Conservation (phyloP, 441 rosid genomes). For the Corymbia citriodora region DNA sequence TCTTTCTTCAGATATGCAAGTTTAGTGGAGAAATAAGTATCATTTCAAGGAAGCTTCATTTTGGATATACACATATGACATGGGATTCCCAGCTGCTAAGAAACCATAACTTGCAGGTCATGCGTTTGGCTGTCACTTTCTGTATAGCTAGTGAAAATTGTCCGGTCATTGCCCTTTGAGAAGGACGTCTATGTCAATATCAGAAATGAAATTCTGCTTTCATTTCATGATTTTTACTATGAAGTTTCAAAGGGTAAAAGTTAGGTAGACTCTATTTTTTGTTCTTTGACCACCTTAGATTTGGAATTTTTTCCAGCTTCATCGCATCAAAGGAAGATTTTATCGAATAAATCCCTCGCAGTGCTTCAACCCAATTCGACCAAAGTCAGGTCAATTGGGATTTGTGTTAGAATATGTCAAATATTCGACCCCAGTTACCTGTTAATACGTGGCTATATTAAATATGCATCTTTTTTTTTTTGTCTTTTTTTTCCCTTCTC, state of each 20-base stretch:
- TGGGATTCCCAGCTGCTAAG: neutral
- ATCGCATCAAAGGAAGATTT: neutral
- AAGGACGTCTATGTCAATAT: neutral
- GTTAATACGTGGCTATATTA: neutral
- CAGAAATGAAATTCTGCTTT: neutral
- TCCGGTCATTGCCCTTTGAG: neutral
- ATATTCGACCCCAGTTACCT: neutral
- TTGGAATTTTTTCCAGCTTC: neutral
- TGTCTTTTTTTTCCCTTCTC: neutral
- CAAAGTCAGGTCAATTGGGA: neutral
- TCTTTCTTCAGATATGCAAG: neutral
- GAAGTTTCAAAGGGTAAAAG: neutral
- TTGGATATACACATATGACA: neutral
- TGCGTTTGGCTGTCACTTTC: neutral
- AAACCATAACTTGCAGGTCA: neutral
- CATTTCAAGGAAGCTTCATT: neutral
- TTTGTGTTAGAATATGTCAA: neutral
- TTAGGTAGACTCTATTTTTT: neutral
- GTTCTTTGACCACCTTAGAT: neutral
- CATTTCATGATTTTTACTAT: neutral
- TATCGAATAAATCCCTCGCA: neutral
- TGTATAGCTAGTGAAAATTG: neutral
- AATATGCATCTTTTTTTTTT: accelerated
- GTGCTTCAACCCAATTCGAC: neutral
- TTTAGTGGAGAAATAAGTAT: neutral